Base-by-base conservation (phyloP, 2,329 filamentous ascomycete genomes). In the Daldinia sp. region DNA sequence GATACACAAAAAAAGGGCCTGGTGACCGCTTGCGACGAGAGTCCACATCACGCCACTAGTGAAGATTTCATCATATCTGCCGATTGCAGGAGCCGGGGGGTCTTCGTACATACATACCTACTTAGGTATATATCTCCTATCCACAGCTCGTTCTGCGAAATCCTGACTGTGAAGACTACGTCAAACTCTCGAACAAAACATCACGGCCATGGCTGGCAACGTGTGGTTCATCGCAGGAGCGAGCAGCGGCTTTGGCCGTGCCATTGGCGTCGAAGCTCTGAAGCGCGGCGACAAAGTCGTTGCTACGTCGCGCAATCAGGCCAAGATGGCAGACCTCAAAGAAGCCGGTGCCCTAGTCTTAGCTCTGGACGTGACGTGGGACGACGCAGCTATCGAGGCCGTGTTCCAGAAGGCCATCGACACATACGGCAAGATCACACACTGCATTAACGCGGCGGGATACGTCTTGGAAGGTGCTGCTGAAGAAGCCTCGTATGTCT, bases 191-290 rank as follows among this genome's bases (percentile, higher is more conserved):
- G 9, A 48, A 50, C 4, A 35, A 17, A 56, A 48, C 54, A 64
- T 13, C 51, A 68, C 67, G 67, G 49, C 64, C 29, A 68, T 69
- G 67, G 49, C 64, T 32, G 61, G 56, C 32, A 74, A 73, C 43
- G 77, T 83, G 27, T 86, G 84, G 83, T 80, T 87, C 73, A 81
- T 86, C 69, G 81, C 80, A 9, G 84, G 82, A 23, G 78, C 78
- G 45, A 83, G 82, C 19, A 82, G 79, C 15, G 83, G 84, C 51
- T 81, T 86, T 61, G 84, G 84, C 5, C 74, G 75, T 4, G 72
- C 76, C 5, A 80, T 85, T 25, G 79, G 79, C 27, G 69, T 77
- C 27, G 68, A 75, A 9, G 80, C 82, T 1, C 76, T 86, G 4
- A 70, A 73, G 2, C 76, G 77, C 25, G 82, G 82, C 25, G 80